These are phyloP conservation scores for Talaromyces thailandensis DNA, from an alignment of 495 filamentous ascomycete genomes.

Conservation along the genomic window DNA sequence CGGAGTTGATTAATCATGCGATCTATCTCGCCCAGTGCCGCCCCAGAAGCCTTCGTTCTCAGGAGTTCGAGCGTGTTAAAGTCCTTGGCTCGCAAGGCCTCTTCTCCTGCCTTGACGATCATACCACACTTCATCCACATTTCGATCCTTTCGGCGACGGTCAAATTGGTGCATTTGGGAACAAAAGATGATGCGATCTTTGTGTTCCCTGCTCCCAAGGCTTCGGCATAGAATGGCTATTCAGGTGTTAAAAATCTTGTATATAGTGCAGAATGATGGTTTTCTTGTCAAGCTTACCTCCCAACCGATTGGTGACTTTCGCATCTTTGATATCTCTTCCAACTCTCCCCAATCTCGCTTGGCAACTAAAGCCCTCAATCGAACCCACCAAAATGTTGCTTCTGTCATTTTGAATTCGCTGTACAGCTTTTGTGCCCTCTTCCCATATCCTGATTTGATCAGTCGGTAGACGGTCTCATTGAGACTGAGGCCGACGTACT, in stretches of 20 bases:
- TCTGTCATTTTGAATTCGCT: conserved; percentile 90
- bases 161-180: conserved; percentile 67
- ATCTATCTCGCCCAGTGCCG: conserved; percentile 47
- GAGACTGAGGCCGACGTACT: conserved; percentile 74
- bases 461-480: conserved; percentile 88
- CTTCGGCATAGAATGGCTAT: conserved; percentile 86
- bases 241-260: conserved; percentile 15
- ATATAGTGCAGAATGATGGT: conserved; percentile 1
- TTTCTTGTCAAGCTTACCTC: conserved; percentile 47
- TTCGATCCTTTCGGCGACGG: conserved; percentile 60
- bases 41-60: conserved; percentile 46
- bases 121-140: conserved; percentile 97
- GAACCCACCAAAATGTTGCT: conserved; percentile 83
- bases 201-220: conserved; percentile 81
- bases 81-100: conserved; percentile 78
- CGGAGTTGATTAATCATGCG: conserved; percentile 50
- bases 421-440: conserved; percentile 75
- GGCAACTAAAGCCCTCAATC: conserved; percentile 78
- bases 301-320: conserved; percentile 94
- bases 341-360: conserved; percentile 87
- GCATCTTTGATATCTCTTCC: conserved; percentile 62
- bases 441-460: conserved; percentile 62
- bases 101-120: conserved; percentile 83
- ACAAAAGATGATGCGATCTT: conserved; percentile 77
- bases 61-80: conserved; percentile 54